These are phyloP conservation scores for Serendipita indica DNA, from an alignment of 768 basidiomycete genomes.

Conservation along the genomic window DNA sequence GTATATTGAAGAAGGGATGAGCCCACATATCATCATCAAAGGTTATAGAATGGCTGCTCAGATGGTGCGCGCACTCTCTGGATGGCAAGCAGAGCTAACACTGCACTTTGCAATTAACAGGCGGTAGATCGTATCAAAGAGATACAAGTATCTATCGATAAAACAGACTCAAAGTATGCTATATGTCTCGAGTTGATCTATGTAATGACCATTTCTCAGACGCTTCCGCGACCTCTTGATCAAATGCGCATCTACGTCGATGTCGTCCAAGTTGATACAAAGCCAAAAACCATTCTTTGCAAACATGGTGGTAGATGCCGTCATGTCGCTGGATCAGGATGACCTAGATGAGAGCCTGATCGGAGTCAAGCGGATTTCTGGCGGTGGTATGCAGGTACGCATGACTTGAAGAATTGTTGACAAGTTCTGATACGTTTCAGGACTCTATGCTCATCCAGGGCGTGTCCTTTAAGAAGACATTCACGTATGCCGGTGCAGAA, in stretches of 20 bases:
- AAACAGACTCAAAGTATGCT: conserved; percentile 71
- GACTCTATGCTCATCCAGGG: conserved; percentile 81
- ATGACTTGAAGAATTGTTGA: not conserved
- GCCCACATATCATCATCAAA: conserved; percentile 95
- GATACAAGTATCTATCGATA: conserved; percentile 82
- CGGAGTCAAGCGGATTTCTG: conserved; percentile 93
- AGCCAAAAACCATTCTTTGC: conserved; percentile 99
- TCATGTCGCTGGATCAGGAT: conserved; percentile 78
- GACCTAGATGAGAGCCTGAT: conserved; percentile 93
- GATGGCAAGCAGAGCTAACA: not conserved
- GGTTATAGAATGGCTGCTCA: conserved; percentile 80
- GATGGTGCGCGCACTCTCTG: conserved; percentile 41
- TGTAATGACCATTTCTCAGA: conserved; percentile 28
- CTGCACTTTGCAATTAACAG: conserved; percentile 27
- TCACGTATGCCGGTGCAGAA: conserved; percentile 97
- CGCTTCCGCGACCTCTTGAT: conserved; percentile 85
- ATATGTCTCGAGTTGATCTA: not conserved
- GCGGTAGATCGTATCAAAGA: conserved; percentile 76
- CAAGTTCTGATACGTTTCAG: conserved; percentile 11
- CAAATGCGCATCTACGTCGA: conserved; percentile 97
- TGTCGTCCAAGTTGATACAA: conserved; percentile 99
- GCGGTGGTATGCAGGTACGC: conserved; percentile 74
- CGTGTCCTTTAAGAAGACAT: conserved; percentile 98
- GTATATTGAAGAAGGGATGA: conserved; percentile 93
- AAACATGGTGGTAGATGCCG: conserved; percentile 96